Evolutionary conservation across 2,329 filamentous ascomycete genomes (phyloP).

Genomic region (Epichloe typhina): DNA sequence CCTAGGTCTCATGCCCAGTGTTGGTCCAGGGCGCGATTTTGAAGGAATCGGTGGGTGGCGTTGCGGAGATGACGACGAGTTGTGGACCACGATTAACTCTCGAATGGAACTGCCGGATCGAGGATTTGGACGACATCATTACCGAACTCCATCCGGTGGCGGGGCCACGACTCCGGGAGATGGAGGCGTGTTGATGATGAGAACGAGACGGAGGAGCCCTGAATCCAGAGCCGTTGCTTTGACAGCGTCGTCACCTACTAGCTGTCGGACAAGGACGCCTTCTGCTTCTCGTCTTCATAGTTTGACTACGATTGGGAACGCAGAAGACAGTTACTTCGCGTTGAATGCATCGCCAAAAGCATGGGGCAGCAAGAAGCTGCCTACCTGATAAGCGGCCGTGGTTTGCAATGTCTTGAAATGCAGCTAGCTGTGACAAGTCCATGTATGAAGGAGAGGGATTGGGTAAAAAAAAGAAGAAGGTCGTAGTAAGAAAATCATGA

Average conservation of each 20-base stretch:
- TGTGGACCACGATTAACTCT: conserved; percentile 40
- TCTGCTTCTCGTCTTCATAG: conserved; percentile 24
- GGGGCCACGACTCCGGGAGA: conserved; percentile 27
- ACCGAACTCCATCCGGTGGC: conserved; percentile 26
- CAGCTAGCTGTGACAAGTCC: too few species aligned
- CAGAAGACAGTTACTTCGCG: conserved; percentile 33
- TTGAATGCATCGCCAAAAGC: conserved; percentile 19
- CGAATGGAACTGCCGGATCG: conserved; percentile 36
- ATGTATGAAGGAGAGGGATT: not conserved
- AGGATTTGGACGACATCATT: conserved; percentile 25
- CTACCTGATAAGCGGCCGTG: not conserved
- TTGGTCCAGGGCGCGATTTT: conserved; percentile 41
- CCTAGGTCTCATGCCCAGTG: conserved; percentile 30
- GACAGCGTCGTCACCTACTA: conserved; percentile 28
- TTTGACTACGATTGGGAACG: conserved; percentile 11
- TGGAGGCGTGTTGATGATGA: conserved; percentile 31
- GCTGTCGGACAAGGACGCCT: conserved; percentile 35
- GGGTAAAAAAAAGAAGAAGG: not conserved
- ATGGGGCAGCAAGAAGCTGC: conserved; percentile 13
- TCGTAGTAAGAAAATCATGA: not conserved
- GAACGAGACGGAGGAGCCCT: conserved; percentile 23
- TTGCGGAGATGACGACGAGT: conserved; percentile 29
- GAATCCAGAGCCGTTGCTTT: conserved; percentile 13
- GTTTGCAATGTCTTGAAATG: too few species aligned
- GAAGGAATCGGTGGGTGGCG: conserved; percentile 49